Evolutionary conservation across 116 monocot species (phyloP).

Genomic region (Cymodocea nodosa): DNA sequence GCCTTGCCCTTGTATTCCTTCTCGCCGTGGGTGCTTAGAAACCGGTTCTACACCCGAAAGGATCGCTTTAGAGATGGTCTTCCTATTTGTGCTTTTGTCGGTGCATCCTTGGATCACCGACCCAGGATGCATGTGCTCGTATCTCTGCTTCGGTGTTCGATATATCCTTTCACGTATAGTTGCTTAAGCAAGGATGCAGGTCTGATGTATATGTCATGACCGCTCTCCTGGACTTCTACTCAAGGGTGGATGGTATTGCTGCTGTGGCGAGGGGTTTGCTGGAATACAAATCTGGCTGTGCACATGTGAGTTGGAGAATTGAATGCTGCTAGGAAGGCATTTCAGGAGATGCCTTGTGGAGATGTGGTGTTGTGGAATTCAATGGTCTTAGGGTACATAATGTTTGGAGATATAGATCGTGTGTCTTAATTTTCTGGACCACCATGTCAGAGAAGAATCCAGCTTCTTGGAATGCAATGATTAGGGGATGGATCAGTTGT

Average conservation of each 20-base stretch:
- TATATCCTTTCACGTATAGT: constrained; percentile 34
- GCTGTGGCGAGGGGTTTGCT: constrained; percentile 29
- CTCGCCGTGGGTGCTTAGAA: neutral
- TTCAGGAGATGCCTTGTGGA: constrained; percentile 40
- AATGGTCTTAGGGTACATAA: constrained; percentile 41
- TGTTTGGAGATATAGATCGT: constrained; percentile 20
- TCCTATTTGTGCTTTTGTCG: constrained; percentile 28
- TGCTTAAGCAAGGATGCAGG: constrained; percentile 26
- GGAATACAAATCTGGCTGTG: constrained; percentile 48
- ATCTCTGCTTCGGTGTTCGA: constrained; percentile 12
- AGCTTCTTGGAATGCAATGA: constrained; percentile 52
- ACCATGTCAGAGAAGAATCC: constrained; percentile 21
- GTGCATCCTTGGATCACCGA: constrained; percentile 12
- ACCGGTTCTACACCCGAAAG: constrained; percentile 24
- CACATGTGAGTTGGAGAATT: constrained; percentile 17
- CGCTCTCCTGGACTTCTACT: constrained; percentile 38
- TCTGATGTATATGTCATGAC: constrained; percentile 32
- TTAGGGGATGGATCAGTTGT: constrained; percentile 22
- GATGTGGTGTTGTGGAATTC: constrained; percentile 66
- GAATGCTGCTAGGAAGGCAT: constrained; percentile 15
- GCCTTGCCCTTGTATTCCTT: too few relatives aligned
- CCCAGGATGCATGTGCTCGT: constrained; percentile 40
- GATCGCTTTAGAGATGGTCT: constrained; percentile 30
- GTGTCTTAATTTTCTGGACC: too few relatives aligned
- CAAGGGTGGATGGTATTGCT: constrained; percentile 13